Evolutionary conservation across 345 rosid genomes (phyloP).

Genomic region (Brassica cretica): DNA sequence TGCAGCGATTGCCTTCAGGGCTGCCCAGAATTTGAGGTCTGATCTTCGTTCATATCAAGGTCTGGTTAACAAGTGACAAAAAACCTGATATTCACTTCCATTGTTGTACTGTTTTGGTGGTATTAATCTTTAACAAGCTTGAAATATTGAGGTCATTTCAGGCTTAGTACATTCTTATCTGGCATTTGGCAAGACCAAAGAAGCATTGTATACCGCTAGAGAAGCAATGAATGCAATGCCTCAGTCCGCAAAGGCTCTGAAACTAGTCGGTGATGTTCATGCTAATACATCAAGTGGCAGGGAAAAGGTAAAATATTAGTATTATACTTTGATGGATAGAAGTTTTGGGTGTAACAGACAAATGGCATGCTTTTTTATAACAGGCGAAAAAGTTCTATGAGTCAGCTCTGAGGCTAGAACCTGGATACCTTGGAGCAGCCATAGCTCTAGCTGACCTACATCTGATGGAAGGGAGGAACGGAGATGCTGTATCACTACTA

Average conservation of each 20-base stretch:
- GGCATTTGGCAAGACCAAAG: conserved; percentile 84
- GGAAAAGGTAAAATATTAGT: conserved; percentile 70
- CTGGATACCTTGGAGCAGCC: conserved; percentile 95
- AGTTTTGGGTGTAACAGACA: background rate
- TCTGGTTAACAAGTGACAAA: conserved; percentile 31
- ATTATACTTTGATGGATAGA: conserved; percentile 4
- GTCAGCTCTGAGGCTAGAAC: conserved; percentile 91
- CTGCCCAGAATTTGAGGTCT: conserved; percentile 93
- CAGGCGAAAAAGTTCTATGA: conserved; percentile 97
- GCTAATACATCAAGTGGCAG: conserved; percentile 84
- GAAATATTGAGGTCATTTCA: conserved; percentile 39
- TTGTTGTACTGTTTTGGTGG: conserved; percentile 26
- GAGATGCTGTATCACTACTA: conserved; percentile 93
- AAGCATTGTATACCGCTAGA: conserved; percentile 89
- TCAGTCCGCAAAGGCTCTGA: conserved; percentile 93
- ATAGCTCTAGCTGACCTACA: conserved; percentile 96
- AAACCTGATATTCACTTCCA: conserved; percentile 13
- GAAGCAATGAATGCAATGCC: conserved; percentile 99
- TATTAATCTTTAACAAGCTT: conserved; percentile 9
- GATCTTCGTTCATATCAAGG: conserved; percentile 99
- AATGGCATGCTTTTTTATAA: conserved; percentile 21
- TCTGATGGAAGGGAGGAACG: conserved; percentile 82
- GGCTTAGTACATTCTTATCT: conserved; percentile 95
- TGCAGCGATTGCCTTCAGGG: conserved; percentile 85
- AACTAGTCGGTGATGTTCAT: conserved; percentile 97